Conservation (phyloP, 441 rosid species). For the Jatropha podagrica region DNA sequence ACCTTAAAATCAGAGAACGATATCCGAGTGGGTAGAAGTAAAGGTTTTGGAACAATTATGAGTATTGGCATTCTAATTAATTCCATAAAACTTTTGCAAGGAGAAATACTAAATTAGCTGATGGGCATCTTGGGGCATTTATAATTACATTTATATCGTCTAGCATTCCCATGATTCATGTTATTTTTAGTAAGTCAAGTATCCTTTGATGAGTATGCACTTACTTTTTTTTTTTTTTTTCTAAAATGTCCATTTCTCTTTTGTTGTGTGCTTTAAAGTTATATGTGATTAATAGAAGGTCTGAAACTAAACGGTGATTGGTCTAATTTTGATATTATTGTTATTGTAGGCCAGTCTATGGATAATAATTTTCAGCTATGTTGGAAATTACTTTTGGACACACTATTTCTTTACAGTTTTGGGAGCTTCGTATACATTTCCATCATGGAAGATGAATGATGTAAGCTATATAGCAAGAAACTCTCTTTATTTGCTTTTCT, state of each 20-base stretch:
- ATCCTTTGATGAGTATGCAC: not conserved
- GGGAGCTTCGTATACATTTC: slow-evolving; percentile 97
- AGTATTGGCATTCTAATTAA: not conserved
- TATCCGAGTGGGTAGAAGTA: not conserved
- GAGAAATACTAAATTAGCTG: not conserved
- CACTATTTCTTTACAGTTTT: slow-evolving; percentile 95
- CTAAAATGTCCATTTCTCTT: not conserved
- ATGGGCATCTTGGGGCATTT: not conserved
- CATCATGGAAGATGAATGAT: slow-evolving; percentile 98
- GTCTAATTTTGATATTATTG: slow-evolving; percentile 24
- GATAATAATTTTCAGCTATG: slow-evolving; percentile 88
- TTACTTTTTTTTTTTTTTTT: not conserved
- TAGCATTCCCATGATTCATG: not conserved
- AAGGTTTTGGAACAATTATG: not conserved
- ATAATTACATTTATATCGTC: not conserved
- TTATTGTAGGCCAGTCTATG: slow-evolving; percentile 82
- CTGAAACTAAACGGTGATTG: not conserved
- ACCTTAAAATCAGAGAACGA: not conserved
- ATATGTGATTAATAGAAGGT: not conserved
- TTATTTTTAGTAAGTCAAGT: not conserved
- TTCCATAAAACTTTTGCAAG: not conserved
- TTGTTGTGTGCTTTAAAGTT: not conserved
- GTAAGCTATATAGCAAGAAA: slow-evolving; percentile 43
- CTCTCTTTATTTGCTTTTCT: not conserved
- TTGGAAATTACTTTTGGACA: slow-evolving; percentile 98